These are phyloP conservation scores for Tricholoma sp. DNA, from an alignment of 768 basidiomycete genomes.

Conservation along the genomic window DNA sequence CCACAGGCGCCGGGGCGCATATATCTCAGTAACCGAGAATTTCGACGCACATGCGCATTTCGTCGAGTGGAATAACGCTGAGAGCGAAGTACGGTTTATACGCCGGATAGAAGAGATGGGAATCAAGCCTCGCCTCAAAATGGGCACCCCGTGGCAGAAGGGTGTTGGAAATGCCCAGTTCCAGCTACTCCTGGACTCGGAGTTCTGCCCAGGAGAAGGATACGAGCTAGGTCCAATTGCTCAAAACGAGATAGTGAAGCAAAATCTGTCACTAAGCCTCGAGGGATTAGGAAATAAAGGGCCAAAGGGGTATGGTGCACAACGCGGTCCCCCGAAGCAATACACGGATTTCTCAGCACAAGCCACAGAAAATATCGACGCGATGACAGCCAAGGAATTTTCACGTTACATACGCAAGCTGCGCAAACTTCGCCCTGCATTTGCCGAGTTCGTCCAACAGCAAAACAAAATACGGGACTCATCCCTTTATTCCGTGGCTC, in stretches of 20 bases:
- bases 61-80: constrained; percentile 71
- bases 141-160: constrained; percentile 30
- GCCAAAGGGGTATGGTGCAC: constrained; percentile 21
- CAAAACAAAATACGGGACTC: constrained; percentile 12
- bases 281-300: constrained; percentile 20
- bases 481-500: constrained; percentile 21
- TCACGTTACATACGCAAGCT: constrained; percentile 53
- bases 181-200: constrained; percentile 42
- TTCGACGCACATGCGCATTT: constrained; percentile 73
- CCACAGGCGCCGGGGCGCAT: constrained; percentile 55
- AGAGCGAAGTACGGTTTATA: constrained; percentile 63
- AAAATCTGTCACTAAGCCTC: constrained; percentile 10
- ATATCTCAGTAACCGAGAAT: constrained; percentile 52
- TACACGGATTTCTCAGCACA: not conserved
- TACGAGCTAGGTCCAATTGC: not conserved
- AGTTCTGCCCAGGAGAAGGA: constrained; percentile 31
- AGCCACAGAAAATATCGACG: constrained; percentile 47
- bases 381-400: constrained; percentile 60
- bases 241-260: constrained; percentile 7
- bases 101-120: constrained; percentile 63
- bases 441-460: constrained; percentile 40
- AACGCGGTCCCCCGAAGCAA: not conserved
- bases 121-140: constrained; percentile 25
- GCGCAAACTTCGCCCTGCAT: constrained; percentile 50
- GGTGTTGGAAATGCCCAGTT: constrained; percentile 30